Percentiles rank a stretch among this genome's conserved stretches.
Conservation (phyloP, 164 flowering plant genomes). For the Litsea cubeba region DNA sequence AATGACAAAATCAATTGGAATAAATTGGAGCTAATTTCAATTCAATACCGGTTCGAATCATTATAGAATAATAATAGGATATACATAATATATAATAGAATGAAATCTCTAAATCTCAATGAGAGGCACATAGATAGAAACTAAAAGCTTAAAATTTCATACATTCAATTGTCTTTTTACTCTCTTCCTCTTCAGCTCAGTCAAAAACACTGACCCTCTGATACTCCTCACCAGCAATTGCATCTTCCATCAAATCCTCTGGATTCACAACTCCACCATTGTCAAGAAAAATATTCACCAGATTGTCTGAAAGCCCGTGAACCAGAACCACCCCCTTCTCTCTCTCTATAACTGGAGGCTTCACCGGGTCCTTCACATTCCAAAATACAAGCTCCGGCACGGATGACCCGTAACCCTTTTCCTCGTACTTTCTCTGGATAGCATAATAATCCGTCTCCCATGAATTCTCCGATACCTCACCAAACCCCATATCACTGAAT, state of each 20-base stretch:
- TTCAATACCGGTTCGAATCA: too few species aligned
- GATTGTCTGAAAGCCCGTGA: slow-evolving; percentile 51
- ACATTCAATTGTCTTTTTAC: too few species aligned
- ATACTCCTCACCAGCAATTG: slow-evolving; percentile 31
- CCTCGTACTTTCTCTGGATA: slow-evolving; percentile 32
- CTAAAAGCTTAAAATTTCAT: too few species aligned
- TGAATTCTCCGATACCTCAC: slow-evolving; percentile 22
- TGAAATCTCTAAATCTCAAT: too few species aligned
- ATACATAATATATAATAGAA: too few species aligned
- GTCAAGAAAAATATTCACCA: slow-evolving; percentile 40
- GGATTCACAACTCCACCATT: slow-evolving; percentile 31
- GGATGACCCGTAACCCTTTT: slow-evolving; percentile 22
- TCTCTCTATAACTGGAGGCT: slow-evolving; percentile 29
- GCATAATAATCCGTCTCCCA: slow-evolving; percentile 52
- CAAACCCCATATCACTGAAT: slow-evolving; percentile 67
- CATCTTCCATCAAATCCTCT: slow-evolving; percentile 33
- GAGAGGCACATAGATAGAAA: too few species aligned
- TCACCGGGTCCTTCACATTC: slow-evolving; percentile 32
- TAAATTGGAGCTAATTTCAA: too few species aligned
- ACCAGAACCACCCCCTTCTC: slow-evolving; percentile 47
- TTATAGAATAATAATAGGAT: too few species aligned
- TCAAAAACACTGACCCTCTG: slow-evolving; percentile 30
- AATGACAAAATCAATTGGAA: too few species aligned
- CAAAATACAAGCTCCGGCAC: slow-evolving; percentile 54
- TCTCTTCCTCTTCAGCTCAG: slow-evolving; percentile 12